Conservation (phyloP, 1,284 basidiomycete species). For the Pseudozyma thailandica region DNA sequence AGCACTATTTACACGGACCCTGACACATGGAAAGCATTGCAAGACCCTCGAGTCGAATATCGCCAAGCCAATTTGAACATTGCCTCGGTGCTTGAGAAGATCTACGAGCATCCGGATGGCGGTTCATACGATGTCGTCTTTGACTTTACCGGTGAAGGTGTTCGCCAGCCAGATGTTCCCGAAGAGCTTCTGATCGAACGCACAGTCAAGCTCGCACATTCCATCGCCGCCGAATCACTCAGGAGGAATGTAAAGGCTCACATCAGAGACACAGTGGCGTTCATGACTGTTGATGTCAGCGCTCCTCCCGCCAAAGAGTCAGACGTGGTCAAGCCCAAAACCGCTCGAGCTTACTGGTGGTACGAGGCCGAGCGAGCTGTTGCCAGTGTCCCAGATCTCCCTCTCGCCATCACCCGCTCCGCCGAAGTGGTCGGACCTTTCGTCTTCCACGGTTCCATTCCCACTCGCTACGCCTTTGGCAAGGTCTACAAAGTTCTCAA, state of each 20-base stretch:
- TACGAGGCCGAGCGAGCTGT: conserved; percentile 57
- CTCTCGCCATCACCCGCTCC: conserved; percentile 49
- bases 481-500: conserved; percentile 31
- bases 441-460: conserved; percentile 26
- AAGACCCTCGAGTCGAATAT: conserved; percentile 54
- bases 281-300: conserved; percentile 43
- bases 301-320: conserved; percentile 34
- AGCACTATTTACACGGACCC: conserved; percentile 49
- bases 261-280: conserved; percentile 48
- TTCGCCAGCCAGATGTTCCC: conserved; percentile 26
- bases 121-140: conserved; percentile 52
- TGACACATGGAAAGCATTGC: conserved; percentile 28
- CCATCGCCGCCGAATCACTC: conserved; percentile 36
- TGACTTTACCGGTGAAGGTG: conserved; percentile 57
- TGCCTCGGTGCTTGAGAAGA: conserved; percentile 16
- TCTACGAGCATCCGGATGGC: conserved; percentile 35
- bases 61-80: conserved; percentile 53
- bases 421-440: conserved; percentile 53
- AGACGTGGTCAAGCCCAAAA: conserved; percentile 36
- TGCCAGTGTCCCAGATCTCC: conserved; percentile 38
- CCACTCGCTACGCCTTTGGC: conserved; percentile 35
- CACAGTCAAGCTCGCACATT: conserved; percentile 45
- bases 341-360: conserved; percentile 47
- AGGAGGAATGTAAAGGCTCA: conserved; percentile 42
- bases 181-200: conserved; percentile 51